Evolutionary conservation across 768 basidiomycete species (phyloP).

Genomic region (Phylloporus scabripes): DNA sequence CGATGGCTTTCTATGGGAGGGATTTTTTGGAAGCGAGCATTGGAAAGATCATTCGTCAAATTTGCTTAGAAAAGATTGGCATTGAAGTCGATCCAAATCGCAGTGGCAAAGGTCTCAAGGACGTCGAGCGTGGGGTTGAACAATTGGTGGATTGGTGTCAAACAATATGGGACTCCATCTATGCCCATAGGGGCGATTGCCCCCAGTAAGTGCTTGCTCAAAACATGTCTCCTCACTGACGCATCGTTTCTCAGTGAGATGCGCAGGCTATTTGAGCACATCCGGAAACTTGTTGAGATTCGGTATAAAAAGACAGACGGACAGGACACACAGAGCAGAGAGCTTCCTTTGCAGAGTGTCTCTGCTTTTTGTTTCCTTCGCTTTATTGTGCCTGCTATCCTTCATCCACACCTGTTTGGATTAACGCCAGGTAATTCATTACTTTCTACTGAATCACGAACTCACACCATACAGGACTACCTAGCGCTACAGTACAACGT

Average conservation of each 20-base stretch:
- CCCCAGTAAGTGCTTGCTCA: conserved; percentile 52
- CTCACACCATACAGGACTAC: conserved; percentile 49
- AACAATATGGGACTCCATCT: conserved; percentile 79
- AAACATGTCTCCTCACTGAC: conserved; percentile 3
- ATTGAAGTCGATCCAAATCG: conserved; percentile 81
- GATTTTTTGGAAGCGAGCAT: conserved; percentile 77
- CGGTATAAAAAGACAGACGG: conserved; percentile 45
- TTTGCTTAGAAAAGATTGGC: conserved; percentile 66
- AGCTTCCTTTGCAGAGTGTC: conserved; percentile 75
- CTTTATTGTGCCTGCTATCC: conserved; percentile 84
- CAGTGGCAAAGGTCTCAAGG: conserved; percentile 53
- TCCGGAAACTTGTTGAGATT: conserved; percentile 67
- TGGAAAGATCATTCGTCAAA: conserved; percentile 59
- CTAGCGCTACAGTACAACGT: conserved; percentile 61
- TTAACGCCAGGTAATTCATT: conserved; percentile 57
- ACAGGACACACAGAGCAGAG: conserved; percentile 40
- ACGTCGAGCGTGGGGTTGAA: conserved; percentile 62
- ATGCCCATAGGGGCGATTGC: conserved; percentile 64
- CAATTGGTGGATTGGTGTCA: conserved; percentile 72
- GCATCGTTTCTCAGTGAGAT: conserved; percentile 50
- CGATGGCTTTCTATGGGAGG: conserved; percentile 79
- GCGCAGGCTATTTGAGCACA: conserved; percentile 60
- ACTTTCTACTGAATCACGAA: background rate
- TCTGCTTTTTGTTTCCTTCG: conserved; percentile 87
- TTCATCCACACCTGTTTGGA: conserved; percentile 83